Evolutionary conservation across 192 early-diverging fungal genomes (phyloP), one percentile per base, ranked within the genome.

Genomic region (Coemansia sp.): DNA sequence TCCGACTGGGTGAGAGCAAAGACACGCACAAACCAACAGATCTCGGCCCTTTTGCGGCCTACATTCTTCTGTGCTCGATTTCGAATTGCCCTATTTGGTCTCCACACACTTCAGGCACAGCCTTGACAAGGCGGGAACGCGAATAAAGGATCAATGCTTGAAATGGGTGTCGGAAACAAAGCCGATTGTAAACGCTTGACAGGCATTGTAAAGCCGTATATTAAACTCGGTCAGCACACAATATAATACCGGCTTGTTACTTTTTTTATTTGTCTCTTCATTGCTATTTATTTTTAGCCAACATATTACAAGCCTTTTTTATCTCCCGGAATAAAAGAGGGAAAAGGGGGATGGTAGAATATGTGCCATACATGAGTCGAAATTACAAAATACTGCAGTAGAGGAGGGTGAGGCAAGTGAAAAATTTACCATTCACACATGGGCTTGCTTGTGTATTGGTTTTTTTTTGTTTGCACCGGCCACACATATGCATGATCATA

Each of bases 401-500:
- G 13, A 42, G n/a, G n/a, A n/a, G n/a, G n/a, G 8, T 3, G 39
- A 10, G 14, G 39, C 39, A 42, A 10, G 13, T 42, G 13, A 42
- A 42, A 42, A 42, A 16, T 16, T 42, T 42, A 42, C 14, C 0
- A 42, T 42, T 42, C 14, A 13, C 13, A 4, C 39, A 42, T 42
- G n/a, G n/a, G n/a, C n/a, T n/a, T n/a, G n/a, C n/a, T n/a, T n/a
- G n/a, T n/a, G n/a, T n/a, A n/a, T n/a, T n/a, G n/a, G n/a, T n/a
- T n/a, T n/a, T 42, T 42, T 18, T 3, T 16, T 42, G 14, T 3
- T 16, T 42, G 39, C 39, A 42, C 39, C 14, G 39, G 39, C 39
- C 39, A 42, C 39, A 42, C 39, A 42, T n/a, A n/a, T 42, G 39
- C 39, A 13, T 42, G 39, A 42, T 42, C 39, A 42, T 42, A 42